A percentile compares a stretch with the other conserved stretches of the same genome.
Evolutionary conservation across 106 monocot genomes (phyloP).

Genomic region (Amphibolis antarctica): DNA sequence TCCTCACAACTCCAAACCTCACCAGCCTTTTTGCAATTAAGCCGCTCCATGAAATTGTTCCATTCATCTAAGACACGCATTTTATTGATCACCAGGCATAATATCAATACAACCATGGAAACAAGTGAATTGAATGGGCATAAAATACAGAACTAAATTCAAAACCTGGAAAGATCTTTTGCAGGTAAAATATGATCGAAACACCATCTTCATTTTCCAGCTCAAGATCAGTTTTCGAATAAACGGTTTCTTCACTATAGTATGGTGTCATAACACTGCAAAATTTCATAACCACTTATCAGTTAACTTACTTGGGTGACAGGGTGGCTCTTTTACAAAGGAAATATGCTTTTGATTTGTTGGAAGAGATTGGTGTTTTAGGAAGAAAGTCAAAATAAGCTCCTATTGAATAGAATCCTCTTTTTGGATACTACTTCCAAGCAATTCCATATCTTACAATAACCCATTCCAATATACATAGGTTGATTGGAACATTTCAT

Average conservation of each 20-base stretch:
- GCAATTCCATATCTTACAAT: no score
- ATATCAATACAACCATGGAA: background rate
- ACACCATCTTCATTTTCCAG: constrained; percentile 99
- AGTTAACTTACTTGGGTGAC: no score
- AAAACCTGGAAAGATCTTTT: constrained; percentile 96
- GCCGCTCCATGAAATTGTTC: constrained; percentile 96
- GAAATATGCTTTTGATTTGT: no score
- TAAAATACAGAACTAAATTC: background rate
- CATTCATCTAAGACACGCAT: constrained; percentile 65
- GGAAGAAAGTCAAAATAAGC: no score
- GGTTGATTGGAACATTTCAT: no score
- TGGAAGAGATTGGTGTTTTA: no score
- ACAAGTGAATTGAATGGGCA: background rate
- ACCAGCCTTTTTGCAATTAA: constrained; percentile 75
- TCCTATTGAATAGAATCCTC: no score
- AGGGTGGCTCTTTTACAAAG: no score
- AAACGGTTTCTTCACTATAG: constrained; percentile 94
- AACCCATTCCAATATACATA: no score
- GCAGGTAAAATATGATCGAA: constrained; percentile 91
- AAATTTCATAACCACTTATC: background rate
- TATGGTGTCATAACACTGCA: constrained; percentile 97
- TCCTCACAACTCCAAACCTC: constrained; percentile 94
- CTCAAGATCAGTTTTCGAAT: constrained; percentile 91
- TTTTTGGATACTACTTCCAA: no score
- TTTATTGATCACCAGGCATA: background rate